These are phyloP conservation scores for Parachaetomium inaequale DNA, from an alignment of 495 filamentous ascomycete species.

Conservation along the genomic window DNA sequence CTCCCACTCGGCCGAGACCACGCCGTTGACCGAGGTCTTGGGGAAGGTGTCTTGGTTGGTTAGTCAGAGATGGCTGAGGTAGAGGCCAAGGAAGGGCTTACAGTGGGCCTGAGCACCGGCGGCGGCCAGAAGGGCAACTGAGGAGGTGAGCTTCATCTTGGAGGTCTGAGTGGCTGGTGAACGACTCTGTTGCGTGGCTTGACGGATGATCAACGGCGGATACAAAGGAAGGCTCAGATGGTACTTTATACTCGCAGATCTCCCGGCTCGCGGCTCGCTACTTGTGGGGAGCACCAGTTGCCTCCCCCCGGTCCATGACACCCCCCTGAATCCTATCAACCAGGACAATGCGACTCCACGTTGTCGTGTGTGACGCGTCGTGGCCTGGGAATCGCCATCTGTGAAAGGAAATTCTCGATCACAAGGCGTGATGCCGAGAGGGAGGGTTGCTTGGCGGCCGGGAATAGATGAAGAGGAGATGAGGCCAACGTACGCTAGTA, in stretches of 20 bases:
- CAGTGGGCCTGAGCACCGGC: conserved; percentile 40
- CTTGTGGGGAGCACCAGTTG: neutral
- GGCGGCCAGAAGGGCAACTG: conserved; percentile 34
- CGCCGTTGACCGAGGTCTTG: conserved; percentile 26
- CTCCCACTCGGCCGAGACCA: conserved; percentile 41
- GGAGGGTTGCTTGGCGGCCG: conserved; percentile 6
- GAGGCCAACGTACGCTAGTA: neutral
- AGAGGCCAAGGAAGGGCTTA: conserved; percentile 18
- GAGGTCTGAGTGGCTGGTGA: neutral
- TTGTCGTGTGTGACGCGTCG: neutral
- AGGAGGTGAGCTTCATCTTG: conserved; percentile 36
- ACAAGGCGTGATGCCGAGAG: neutral
- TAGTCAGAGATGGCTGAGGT: neutral
- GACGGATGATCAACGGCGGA: conserved; percentile 6
- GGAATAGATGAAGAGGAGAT: conserved; percentile 10
- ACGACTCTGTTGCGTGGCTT: neutral
- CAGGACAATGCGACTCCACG: conserved; percentile 3
- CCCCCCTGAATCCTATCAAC: neutral
- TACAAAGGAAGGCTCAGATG: neutral
- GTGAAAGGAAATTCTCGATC: neutral
- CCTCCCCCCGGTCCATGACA: neutral
- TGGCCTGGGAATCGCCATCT: neutral
- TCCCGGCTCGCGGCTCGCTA: neutral
- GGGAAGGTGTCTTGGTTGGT: conserved; percentile 27
- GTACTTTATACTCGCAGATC: conserved; percentile 14